Evolutionary conservation across 2,329 filamentous ascomycete genomes (phyloP), one percentile per base, ranked within the genome.

Genomic region (Fusarium metavorans): DNA sequence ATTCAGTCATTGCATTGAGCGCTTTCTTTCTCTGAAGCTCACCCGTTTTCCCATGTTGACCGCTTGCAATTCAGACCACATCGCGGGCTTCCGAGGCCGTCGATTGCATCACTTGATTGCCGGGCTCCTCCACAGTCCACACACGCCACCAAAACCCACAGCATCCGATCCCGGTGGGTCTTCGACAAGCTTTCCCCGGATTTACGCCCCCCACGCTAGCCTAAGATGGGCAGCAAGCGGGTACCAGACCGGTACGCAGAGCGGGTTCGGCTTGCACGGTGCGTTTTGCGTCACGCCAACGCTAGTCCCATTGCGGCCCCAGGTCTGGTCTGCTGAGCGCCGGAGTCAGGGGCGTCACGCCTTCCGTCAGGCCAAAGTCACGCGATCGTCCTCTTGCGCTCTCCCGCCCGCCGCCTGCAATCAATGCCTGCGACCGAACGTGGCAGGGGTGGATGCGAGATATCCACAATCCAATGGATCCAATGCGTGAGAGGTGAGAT

Each of bases 171-270:
- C 66, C 20, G 35, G 80, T 81, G 80, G 79, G 58, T 71, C 77
- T 20, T 3, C 16, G 72, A 79, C 80, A 80, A 80, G 80, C 80
- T 82, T 81, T 81, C 80, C 80, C 80, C 78, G 78, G 80, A 82
- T 82, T 80, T 80, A 64, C 63, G 71, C 72, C 68, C 69, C 74
- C 64, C 48, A 54, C 63, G 66, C 75, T 78, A 77, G 65, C 72
- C 54, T 3, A 2, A 72, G 37, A 45, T 64, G 56, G 73, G 20
- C 32, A 13, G 2, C 7, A 68, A 77, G 76, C 76, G 75, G 73
- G 76, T 73, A 76, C 75, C 52, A 78, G 77, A 75, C 72, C 70
- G 69, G 76, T 76, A 75, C 63, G 57, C 64, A 67, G 67, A 61
- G 70, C 66, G 68, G 66, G 64, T 65, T 62, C 57, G 60, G 25